These are phyloP conservation scores for Fusarium dimerum DNA, from an alignment of 2,329 filamentous ascomycete genomes.

Conservation along the genomic window DNA sequence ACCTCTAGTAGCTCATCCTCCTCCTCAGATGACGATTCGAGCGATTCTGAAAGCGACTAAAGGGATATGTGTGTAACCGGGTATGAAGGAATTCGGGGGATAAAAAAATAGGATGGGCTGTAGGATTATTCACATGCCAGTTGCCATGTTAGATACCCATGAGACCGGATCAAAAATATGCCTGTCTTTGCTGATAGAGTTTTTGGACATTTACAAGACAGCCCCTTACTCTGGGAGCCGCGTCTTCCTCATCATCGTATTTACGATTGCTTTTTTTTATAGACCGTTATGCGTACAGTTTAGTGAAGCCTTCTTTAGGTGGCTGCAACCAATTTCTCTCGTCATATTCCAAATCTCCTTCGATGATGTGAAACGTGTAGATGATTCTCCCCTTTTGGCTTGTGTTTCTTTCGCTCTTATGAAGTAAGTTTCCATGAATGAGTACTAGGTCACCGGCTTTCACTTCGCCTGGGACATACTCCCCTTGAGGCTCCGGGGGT, in stretches of 20 bases:
- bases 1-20: constrained; percentile 44
- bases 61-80: constrained; percentile 4
- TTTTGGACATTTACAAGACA: constrained; percentile 8
- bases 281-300: constrained; percentile 52
- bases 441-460: constrained; percentile 88
- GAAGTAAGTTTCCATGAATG: constrained; percentile 93
- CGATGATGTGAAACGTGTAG: constrained; percentile 97
- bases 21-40: constrained; percentile 10
- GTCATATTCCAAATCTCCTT: constrained; percentile 75
- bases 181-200: constrained; percentile 9
- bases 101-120: constrained; percentile 25
- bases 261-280: too few species aligned
- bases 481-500: constrained; percentile 39
- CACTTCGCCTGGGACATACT: constrained; percentile 80
- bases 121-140: constrained; percentile 20
- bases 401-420: constrained; percentile 93
- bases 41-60: constrained; percentile 24
- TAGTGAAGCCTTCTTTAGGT: constrained; percentile 76
- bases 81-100: constrained; percentile 9
- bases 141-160: constrained; percentile 26
- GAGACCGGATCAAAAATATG: constrained; percentile 12
- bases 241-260: too few species aligned
- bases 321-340: constrained; percentile 92
- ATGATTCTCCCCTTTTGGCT: constrained; percentile 88
- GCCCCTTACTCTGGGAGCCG: too few species aligned